Evolutionary conservation across 352 stramenopile genomes (phyloP), one percentile per base, ranked within the genome.

Genomic region (Phytophthora tubulina): DNA sequence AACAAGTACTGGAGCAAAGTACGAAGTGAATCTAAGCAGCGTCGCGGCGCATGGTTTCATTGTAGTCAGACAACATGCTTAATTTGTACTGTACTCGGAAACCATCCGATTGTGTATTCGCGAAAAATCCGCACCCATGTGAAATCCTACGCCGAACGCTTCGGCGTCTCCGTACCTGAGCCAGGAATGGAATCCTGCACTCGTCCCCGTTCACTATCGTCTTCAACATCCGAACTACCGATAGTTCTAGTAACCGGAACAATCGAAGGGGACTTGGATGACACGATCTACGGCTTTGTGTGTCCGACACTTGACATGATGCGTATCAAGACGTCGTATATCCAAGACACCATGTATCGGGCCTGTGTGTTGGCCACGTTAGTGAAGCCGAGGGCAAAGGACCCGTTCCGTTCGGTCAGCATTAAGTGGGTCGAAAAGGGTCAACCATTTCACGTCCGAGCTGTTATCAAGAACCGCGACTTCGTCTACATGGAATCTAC

Each of bases 401-500:
- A 80, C 15, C 79, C 75, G 35, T 78, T 82, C 58, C 72, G 60
- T 13, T 79, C 67, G 10, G 31, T 83, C 33, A 78, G 58, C 9
- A 65, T 87, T 39, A 83, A 83, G 33, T 84, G 73, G 75, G 33
- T 78, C 69, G 70, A 75, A 39, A 79, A 77, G 11, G 56, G 66
- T 54, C 53, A 79, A 35, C 51, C 70, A 30, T 45, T 77, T 7
- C 45, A 80, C 15, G 46, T 82, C n/a, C 73, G 70, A 6, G 48
- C 73, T 1, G 55, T 76, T 4, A 55, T 80, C 54, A 77, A 75
- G 59, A 83, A 86, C 58, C 73, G 82, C 35, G 82, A 89, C 63
- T 81, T 82, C 45, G 80, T 88, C 30, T 82, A 80, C 51, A 71
- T 90, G 62, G 79, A 90, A 49, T 71, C 80, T 31, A 85, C 73